Percentiles rank a stretch among this genome's conserved stretches.
phyloP scores from a whole-genome alignment of 306 rosid genomes.

The Elaeagnus macrophylla region DNA sequence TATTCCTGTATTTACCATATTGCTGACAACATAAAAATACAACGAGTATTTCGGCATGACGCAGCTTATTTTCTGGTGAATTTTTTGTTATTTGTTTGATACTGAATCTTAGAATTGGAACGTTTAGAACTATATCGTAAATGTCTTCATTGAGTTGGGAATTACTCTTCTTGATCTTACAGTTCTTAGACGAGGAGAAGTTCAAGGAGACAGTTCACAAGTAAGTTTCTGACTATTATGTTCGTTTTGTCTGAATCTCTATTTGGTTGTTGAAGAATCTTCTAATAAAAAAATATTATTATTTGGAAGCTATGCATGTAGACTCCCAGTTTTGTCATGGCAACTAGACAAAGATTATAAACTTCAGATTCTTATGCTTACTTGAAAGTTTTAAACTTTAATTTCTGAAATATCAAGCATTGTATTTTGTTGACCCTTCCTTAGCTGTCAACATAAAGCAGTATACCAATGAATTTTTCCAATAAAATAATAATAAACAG shows the following conservation, averaged over 20 bases:
- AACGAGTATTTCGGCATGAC: constrained; percentile 10
- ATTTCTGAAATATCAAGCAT: too few species aligned
- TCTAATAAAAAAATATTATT: not conserved
- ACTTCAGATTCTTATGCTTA: too few species aligned
- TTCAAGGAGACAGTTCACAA: constrained; percentile 41
- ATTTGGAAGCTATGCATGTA: too few species aligned
- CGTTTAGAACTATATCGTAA: constrained; percentile 34
- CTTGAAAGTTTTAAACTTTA: too few species aligned
- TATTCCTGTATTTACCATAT: not conserved
- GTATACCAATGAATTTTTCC: not conserved
- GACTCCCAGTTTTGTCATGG: too few species aligned
- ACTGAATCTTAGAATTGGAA: constrained; percentile 36
- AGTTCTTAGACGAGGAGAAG: constrained; percentile 39
- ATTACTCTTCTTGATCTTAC: constrained; percentile 37
- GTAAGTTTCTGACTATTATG: constrained; percentile 13
- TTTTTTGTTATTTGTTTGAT: not conserved
- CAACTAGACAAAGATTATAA: too few species aligned
- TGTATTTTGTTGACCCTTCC: too few species aligned
- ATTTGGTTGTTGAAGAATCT: constrained; percentile 6
- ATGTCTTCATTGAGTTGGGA: constrained; percentile 45
- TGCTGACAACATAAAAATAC: constrained; percentile 5
- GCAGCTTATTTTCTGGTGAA: constrained; percentile 8
- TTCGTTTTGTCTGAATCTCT: constrained; percentile 2
- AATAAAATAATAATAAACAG: too few species aligned
- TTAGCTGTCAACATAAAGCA: too few species aligned